phyloP scores from a whole-genome alignment of 2,329 filamentous ascomycete species.

The Hymenoscyphus infarciens region DNA sequence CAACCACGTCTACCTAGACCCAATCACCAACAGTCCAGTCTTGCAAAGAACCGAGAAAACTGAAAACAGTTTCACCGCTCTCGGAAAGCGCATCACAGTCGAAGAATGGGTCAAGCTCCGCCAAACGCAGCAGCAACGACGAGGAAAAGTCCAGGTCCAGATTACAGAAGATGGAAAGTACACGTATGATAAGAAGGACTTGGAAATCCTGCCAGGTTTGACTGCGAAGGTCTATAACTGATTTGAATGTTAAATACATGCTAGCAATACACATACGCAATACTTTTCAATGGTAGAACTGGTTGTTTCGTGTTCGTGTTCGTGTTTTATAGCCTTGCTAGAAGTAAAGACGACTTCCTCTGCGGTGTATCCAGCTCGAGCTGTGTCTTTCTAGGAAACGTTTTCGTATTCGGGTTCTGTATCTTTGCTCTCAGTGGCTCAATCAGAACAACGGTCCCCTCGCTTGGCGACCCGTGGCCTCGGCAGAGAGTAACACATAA shows the following conservation, averaged over 20 bases:
- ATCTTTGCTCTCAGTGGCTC: not conserved
- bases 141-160: constrained; percentile 10
- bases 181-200: not conserved
- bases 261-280: no score
- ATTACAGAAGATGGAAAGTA: constrained; percentile 6
- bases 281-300: not conserved
- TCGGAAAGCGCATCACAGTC: constrained; percentile 43
- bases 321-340: not conserved
- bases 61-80: constrained; percentile 23
- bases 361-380: not conserved
- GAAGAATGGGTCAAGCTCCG: constrained; percentile 43
- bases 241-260: not conserved
- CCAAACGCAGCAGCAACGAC: constrained; percentile 37
- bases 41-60: constrained; percentile 31
- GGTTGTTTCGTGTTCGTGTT: not conserved
- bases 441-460: not conserved
- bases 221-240: constrained; percentile 1
- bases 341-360: no score
- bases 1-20: constrained; percentile 28
- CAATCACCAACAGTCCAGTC: constrained; percentile 34
- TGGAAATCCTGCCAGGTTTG: constrained; percentile 1
- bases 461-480: not conserved
- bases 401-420: not conserved
- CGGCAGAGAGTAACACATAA: no score
- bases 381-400: not conserved